Base-by-base conservation (phyloP, 1,284 basidiomycete genomes). In the Papiliotrema nemorosa region DNA sequence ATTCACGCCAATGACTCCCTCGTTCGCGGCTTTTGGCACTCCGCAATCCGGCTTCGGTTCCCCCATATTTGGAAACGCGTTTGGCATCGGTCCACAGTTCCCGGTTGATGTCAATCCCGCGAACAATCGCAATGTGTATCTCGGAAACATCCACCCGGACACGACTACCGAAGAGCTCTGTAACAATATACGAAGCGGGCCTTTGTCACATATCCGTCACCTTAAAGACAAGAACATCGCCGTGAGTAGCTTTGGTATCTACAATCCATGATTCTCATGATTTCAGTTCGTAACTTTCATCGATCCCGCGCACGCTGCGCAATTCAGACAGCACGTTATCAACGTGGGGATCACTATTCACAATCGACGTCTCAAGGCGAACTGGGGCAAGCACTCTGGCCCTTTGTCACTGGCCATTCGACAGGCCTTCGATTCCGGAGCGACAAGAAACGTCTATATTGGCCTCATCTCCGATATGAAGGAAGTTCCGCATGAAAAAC, bases 171-270 rank as follows among this genome's bases (percentile, higher is more conserved):
- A 96, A 75, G 92, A 96, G 71, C 76, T 96, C 58, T 96, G 91
- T 77, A 96, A 96, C 67, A 84, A 89, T 25, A 87, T 97, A 57
- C 82, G 92, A 26, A 92, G 92, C 26, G 92, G 92, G 49, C 88
- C 92, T 50, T 76, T 96, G 46, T 69, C 76, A 49, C 88, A 92
- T 76, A 84, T 94, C 66, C 78, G 89, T 55, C 92, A 90, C 72
- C 88, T 94, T 83, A 84, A 86, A 59, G 91, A 94, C 65, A 94
- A 93, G 78, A 89, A 92, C 69, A 92, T 92, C 66, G 90, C 89
- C 63, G 88, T 90, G 62, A 60, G 73, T 63, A n/a, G 5, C 14
- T 18, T 6, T 24, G 16, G n/a, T 13, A 21, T 4, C 20, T 10
- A 41, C 33, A 1, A 3, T n/a, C n/a, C n/a, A n/a, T n/a, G n/a